These are phyloP conservation scores for Rhynchosporium graminicola DNA, from an alignment of 2,329 filamentous ascomycete species.

Conservation along the genomic window DNA sequence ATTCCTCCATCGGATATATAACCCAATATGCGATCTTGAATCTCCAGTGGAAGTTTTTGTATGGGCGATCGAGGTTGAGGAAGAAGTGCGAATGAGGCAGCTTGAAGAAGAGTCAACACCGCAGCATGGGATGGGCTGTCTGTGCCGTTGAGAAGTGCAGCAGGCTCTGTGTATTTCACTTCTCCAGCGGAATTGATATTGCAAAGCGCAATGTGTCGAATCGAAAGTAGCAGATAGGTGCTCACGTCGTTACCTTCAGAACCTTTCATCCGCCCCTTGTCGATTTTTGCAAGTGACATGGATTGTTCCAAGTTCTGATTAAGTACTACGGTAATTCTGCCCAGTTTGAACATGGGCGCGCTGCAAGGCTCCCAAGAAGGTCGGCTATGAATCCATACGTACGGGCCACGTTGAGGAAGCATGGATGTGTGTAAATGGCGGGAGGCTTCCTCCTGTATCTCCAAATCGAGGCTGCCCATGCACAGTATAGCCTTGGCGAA, in stretches of 20 bases:
- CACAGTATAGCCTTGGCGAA: background rate
- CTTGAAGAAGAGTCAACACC: background rate
- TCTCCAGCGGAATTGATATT: background rate
- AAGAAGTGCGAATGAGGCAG: background rate
- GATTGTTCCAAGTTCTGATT: background rate
- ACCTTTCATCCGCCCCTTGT: too few species aligned
- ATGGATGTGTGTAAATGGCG: conserved; percentile 2
- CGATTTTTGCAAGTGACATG: background rate
- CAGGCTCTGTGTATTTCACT: background rate
- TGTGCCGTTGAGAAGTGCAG: background rate
- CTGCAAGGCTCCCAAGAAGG: background rate
- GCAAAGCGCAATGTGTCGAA: background rate
- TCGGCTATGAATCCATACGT: background rate
- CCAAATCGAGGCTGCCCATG: background rate
- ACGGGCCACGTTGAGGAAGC: background rate
- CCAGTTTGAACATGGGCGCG: background rate
- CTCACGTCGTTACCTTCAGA: background rate
- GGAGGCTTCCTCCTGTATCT: background rate
- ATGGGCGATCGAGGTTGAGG: conserved; percentile 6
- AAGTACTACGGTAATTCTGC: background rate
- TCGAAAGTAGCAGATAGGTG: background rate
- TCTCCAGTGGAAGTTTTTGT: conserved; percentile 21
- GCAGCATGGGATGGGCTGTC: background rate
- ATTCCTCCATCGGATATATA: conserved; percentile 19
- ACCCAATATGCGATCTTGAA: conserved; percentile 23